Evolutionary conservation across 148 eudicot species (phyloP).

Genomic region (Rhododendron kiyosumense): DNA sequence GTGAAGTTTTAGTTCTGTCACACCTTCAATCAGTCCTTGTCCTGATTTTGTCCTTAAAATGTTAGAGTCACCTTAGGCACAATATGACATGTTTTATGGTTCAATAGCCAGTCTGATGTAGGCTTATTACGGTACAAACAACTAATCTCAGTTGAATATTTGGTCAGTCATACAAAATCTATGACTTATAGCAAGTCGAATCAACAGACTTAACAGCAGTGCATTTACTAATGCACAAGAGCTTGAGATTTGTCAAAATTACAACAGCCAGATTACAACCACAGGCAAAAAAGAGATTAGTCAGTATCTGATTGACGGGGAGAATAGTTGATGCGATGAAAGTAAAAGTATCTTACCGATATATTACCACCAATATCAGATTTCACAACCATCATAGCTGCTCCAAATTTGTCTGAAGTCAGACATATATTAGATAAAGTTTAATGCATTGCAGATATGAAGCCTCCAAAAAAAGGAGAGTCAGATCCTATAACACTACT

Average conservation of each 20-base stretch:
- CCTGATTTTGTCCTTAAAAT: not conserved
- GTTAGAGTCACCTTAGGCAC: not conserved
- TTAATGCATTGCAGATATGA: not conserved
- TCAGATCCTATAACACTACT: not conserved
- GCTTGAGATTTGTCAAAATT: not conserved
- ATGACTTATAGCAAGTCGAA: not conserved
- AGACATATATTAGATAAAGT: slow-evolving; percentile 8
- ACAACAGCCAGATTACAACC: not conserved
- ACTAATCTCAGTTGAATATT: not conserved
- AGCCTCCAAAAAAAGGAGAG: not conserved
- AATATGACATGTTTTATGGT: not conserved
- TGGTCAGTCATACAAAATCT: not conserved
- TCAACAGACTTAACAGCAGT: not conserved
- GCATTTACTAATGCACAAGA: not conserved
- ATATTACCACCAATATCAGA: slow-evolving; percentile 82
- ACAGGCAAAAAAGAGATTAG: not conserved
- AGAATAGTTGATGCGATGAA: not conserved
- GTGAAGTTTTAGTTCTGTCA: not conserved
- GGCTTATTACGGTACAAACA: not conserved
- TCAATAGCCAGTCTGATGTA: not conserved
- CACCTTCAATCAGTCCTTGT: not conserved
- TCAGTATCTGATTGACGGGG: not conserved
- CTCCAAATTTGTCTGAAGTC: slow-evolving; percentile 74
- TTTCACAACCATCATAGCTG: slow-evolving; percentile 85
- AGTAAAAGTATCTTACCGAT: slow-evolving; percentile 31